A percentile compares a stretch with the other conserved stretches of the same genome.
Conservation (phyloP, 1,139 yeast species). For the Saccharomycopsis crataegensis region DNA sequence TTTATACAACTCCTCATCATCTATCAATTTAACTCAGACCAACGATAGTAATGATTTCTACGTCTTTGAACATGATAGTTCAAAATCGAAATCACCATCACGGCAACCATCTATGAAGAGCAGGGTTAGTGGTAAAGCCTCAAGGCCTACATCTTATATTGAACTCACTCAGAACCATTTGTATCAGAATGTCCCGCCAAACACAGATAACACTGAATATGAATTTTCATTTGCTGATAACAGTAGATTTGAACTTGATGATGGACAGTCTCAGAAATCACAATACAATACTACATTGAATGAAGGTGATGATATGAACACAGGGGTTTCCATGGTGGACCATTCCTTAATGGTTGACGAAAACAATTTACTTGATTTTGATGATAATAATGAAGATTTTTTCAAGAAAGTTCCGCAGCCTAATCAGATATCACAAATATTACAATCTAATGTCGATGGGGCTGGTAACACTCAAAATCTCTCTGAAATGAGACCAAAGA, state of each 20-base stretch:
- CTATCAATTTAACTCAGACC: constrained; percentile 3
- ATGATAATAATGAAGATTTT: neutral
- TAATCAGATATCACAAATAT: too few species aligned
- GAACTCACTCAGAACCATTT: neutral
- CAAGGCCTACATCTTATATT: constrained; percentile 6
- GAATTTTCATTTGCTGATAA: neutral
- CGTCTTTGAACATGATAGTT: neutral
- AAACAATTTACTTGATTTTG: constrained; percentile 2
- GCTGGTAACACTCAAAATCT: too few species aligned
- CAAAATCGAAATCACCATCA: constrained; percentile 2
- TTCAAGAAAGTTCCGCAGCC: neutral
- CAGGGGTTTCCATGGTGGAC: too few species aligned
- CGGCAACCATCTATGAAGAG: constrained; percentile 12
- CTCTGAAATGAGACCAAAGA: neutral
- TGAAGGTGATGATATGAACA: too few species aligned
- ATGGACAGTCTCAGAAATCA: too few species aligned
- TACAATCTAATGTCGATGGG: too few species aligned
- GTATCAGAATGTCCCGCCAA: neutral
- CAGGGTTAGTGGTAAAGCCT: constrained; percentile 1
- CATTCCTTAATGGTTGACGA: neutral
- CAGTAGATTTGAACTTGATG: neutral
- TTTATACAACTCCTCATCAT: constrained; percentile 5
- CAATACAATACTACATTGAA: too few species aligned
- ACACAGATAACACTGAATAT: neutral
- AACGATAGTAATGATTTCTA: neutral